Percentiles rank a stretch among this genome's conserved stretches.
These are phyloP conservation scores for Trypanosoma melophagium DNA, from an alignment of 208 protist genomes.

Conservation along the genomic window DNA sequence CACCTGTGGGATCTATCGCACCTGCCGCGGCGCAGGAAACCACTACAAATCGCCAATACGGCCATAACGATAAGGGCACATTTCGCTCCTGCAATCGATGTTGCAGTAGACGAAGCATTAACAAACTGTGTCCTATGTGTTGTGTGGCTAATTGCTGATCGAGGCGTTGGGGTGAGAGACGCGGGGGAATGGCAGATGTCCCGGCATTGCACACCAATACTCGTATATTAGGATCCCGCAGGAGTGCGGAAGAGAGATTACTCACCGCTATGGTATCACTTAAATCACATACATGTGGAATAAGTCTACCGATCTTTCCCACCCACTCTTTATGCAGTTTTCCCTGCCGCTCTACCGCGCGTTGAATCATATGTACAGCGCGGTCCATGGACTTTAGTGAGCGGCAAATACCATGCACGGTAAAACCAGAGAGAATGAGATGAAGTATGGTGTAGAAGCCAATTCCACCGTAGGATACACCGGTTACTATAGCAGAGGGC, in stretches of 20 bases:
- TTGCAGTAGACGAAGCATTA: slow-evolving; percentile 56
- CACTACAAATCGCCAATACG: slow-evolving; percentile 53
- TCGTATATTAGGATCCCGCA: slow-evolving; percentile 47
- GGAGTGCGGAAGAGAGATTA: slow-evolving; percentile 39
- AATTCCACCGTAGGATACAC: slow-evolving; percentile 59
- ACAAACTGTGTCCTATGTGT: slow-evolving; percentile 57
- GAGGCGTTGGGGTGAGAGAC: slow-evolving; percentile 42
- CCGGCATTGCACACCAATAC: slow-evolving; percentile 60
- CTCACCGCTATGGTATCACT: slow-evolving; percentile 49
- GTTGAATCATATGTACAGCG: slow-evolving; percentile 37
- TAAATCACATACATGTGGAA: slow-evolving; percentile 63
- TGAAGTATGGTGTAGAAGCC: slow-evolving; percentile 74
- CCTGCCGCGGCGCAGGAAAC: slow-evolving; percentile 46
- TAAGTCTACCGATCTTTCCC: slow-evolving; percentile 37
- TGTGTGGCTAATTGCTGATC: slow-evolving; percentile 68
- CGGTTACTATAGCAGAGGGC: slow-evolving; percentile 64
- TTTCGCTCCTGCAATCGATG: slow-evolving; percentile 25
- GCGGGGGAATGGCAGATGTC: slow-evolving; percentile 34
- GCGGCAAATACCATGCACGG: slow-evolving; percentile 64
- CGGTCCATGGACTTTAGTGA: slow-evolving; percentile 27
- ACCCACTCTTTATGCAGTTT: slow-evolving; percentile 65
- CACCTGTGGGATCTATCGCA: slow-evolving; percentile 32
- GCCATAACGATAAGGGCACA: slow-evolving; percentile 3
- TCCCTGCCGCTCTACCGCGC: slow-evolving; percentile 54
- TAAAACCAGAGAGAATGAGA: slow-evolving; percentile 66